These are phyloP conservation scores for Ascochyta lentis DNA, from an alignment of 2,329 filamentous ascomycete genomes.

Conservation along the genomic window DNA sequence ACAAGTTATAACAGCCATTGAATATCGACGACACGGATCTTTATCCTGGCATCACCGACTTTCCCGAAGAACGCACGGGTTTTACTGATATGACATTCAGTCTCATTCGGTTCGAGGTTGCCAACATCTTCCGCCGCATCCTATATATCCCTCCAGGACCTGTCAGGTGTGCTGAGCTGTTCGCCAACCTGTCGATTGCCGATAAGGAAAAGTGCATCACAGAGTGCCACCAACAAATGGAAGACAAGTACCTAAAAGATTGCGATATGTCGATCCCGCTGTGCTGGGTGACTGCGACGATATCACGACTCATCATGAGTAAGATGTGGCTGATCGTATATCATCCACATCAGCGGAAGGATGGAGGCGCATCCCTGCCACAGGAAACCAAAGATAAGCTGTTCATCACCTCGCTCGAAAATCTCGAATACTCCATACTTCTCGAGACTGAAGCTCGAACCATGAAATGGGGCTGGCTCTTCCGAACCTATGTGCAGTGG, in stretches of 20 bases:
- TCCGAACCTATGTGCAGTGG: conserved; percentile 70
- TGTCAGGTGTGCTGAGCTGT: conserved; percentile 51
- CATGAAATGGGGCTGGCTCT: conserved; percentile 70
- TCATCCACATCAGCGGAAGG: conserved; percentile 71
- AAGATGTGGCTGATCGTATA: conserved; percentile 82
- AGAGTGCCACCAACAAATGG: conserved; percentile 55
- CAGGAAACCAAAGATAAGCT: conserved; percentile 71
- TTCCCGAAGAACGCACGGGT: conserved; percentile 56
- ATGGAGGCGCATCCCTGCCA: conserved; percentile 63
- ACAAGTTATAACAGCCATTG: conserved; percentile 48
- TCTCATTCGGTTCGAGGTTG: conserved; percentile 61
- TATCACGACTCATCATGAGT: conserved; percentile 74
- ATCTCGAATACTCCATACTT: conserved; percentile 73
- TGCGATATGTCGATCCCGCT: conserved; percentile 65
- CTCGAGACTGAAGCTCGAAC: conserved; percentile 69
- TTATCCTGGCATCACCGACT: conserved; percentile 55
- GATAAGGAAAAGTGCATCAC: conserved; percentile 60
- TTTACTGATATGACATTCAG: conserved; percentile 67
- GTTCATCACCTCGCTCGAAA: conserved; percentile 75
- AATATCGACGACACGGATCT: conserved; percentile 65
- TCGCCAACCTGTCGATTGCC: conserved; percentile 53
- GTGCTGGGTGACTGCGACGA: conserved; percentile 72
- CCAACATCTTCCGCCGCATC: conserved; percentile 55
- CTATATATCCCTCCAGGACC: conserved; percentile 54
- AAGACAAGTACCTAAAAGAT: conserved; percentile 58